These are phyloP conservation scores for Melampsora larici-populina DNA, from an alignment of 1,284 basidiomycete genomes.

Conservation along the genomic window DNA sequence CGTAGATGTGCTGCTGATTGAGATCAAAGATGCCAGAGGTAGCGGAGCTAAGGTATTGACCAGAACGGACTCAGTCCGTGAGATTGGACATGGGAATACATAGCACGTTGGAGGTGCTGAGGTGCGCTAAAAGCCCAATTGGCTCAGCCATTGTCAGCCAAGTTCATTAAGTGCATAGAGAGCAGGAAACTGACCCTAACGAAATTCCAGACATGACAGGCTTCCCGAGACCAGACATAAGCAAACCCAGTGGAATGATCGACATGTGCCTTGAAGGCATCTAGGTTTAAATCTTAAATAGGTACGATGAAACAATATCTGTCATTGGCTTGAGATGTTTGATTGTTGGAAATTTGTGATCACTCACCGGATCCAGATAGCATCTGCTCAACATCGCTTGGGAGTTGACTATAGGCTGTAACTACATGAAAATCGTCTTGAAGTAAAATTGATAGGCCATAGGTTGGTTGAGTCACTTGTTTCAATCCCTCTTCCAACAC, in stretches of 20 bases:
- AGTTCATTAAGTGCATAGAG: not conserved
- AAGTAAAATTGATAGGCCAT: conserved; percentile 25
- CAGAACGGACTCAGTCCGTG: conserved; percentile 21
- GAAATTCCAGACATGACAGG: conserved; percentile 51
- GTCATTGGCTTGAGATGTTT: too few relatives aligned
- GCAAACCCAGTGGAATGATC: conserved; percentile 50
- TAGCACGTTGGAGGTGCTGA: conserved; percentile 38
- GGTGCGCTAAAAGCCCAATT: conserved; percentile 23
- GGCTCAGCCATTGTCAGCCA: not conserved
- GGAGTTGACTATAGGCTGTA: conserved; percentile 32
- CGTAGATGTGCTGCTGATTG: conserved; percentile 13
- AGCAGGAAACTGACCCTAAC: conserved; percentile 43
- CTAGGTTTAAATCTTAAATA: conserved; percentile 49
- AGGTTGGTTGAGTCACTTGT: conserved; percentile 21
- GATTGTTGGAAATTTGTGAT: not conserved
- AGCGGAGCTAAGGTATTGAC: conserved; percentile 10
- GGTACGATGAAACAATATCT: too few relatives aligned
- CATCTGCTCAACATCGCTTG: conserved; percentile 36
- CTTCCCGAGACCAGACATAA: conserved; percentile 46
- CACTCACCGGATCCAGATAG: conserved; percentile 12
- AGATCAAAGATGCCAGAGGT: conserved; percentile 15
- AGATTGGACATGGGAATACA: conserved; percentile 36
- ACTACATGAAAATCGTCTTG: conserved; percentile 43
- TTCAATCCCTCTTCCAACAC: conserved; percentile 42
- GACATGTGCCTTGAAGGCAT: conserved; percentile 22